phyloP scores from a whole-genome alignment of 441 rosid species.

The Biscutella laevigata region DNA sequence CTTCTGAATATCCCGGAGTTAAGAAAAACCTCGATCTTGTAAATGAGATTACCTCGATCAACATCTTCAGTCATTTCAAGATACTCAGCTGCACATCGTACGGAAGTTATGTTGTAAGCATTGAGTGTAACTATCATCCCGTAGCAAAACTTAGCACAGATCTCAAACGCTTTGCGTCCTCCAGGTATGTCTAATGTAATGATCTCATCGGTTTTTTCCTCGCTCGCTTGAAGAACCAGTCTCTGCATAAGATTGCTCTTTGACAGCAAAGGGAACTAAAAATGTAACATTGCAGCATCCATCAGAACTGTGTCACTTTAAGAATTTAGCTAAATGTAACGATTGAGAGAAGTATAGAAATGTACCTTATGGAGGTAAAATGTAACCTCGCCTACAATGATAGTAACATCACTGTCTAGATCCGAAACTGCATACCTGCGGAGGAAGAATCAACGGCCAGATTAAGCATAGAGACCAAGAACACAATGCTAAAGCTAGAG shows the following conservation, averaged over 20 bases:
- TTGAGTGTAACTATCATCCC: constrained; percentile 84
- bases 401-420: constrained; percentile 64
- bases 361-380: constrained; percentile 85
- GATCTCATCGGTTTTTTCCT: constrained; percentile 53
- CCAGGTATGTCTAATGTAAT: constrained; percentile 67
- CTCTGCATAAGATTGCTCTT: constrained; percentile 71
- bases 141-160: no score
- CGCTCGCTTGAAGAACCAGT: constrained; percentile 42
- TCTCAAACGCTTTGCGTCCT: constrained; percentile 83
- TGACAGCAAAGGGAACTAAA: constrained; percentile 90
- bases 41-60: constrained; percentile 76
- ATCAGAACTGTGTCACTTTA: not conserved
- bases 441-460: not conserved
- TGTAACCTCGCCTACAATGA: constrained; percentile 65
- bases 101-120: constrained; percentile 77
- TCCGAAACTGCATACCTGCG: constrained; percentile 73
- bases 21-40: constrained; percentile 80
- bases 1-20: constrained; percentile 76
- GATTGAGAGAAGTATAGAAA: no score
- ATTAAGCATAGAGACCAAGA: not conserved
- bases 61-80: constrained; percentile 88
- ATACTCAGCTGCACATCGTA: constrained; percentile 88
- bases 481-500: constrained; percentile 1
- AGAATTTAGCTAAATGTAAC: no score
- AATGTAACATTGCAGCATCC: not conserved